Base-by-base conservation (phyloP, 1,139 yeast species). In the Geotrichum reessii region DNA sequence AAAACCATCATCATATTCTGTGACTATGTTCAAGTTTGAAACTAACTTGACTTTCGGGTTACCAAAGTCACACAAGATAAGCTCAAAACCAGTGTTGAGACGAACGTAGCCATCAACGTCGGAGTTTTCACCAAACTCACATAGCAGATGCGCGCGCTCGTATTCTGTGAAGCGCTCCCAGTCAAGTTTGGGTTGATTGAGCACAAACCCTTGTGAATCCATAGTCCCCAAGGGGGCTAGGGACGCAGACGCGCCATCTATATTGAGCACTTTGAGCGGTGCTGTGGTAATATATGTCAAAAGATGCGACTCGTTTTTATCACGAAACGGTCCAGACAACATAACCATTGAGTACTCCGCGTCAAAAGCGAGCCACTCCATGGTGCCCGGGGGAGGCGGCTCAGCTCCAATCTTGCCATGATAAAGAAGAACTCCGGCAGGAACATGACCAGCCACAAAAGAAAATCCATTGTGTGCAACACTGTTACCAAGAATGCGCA, bases 61-160 rank as follows among this genome's bases (percentile, higher is more conserved):
- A 53, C 70, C 60, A 66, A 83, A 81, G 64, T 82, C 81, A 69
- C 86, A 83, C 21, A 82, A 58, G 11, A 82, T 73, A 22, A 82
- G 74, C 66, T 83, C 86, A 66, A 75, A 83, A 0, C 85, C 85
- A 50, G 80, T 71, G 64, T 82, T 86, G 28, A 82, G 71, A 62
- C 86, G 71, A 8, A 83, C 71, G 27, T 76, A 71, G 0, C 86
- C 87, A 66, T 82, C 79, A 58, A 81, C 69, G 7, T 68, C 83
- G 58, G 78, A 79, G 7, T 73, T 66, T 56, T 69, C 61, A 6
- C 84, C 84, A 83, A 84, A 80, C 42, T 73, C 63, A 66, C 86
- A 82, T 22, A 81, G 80, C 25, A 63, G 67, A n/a, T 71, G 70
- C 0, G 84, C 82, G 11, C 78, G 76, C 19, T 62, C 64, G 24